Conservation (phyloP, 768 basidiomycete species). For the Kwoniella sp. region DNA sequence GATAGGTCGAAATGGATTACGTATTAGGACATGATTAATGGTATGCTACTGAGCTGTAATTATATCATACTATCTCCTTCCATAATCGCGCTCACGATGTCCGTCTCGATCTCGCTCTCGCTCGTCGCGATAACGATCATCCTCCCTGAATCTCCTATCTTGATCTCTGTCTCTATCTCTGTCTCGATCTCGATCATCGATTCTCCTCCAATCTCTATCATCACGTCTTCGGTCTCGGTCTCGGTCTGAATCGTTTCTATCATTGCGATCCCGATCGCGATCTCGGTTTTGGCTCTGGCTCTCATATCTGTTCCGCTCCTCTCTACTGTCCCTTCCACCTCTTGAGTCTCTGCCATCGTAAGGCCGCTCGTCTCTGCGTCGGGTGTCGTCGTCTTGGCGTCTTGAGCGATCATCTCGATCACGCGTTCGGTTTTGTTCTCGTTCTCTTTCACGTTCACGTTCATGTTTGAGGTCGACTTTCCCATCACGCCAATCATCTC, state of each 20-base stretch:
- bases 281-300: too few relatives aligned
- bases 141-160: constrained; percentile 3
- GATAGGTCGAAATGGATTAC: too few relatives aligned
- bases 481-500: constrained; percentile 36
- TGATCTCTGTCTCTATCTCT: too few relatives aligned
- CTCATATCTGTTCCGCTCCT: too few relatives aligned
- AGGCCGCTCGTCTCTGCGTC: too few relatives aligned
- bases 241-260: too few relatives aligned
- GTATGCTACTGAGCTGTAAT: too few relatives aligned
- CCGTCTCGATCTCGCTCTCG: background rate
- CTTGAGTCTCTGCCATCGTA: too few relatives aligned
- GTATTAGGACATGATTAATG: too few relatives aligned
- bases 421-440: constrained; percentile 3
- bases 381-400: background rate
- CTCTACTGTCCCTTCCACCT: too few relatives aligned
- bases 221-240: background rate
- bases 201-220: background rate
- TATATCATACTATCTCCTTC: constrained; percentile 11
- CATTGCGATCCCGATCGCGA: too few relatives aligned
- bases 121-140: background rate
- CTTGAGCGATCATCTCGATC: background rate
- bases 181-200: too few relatives aligned
- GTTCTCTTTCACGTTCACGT: constrained; percentile 11
- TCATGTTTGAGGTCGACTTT: constrained; percentile 35
- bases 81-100: constrained; percentile 8